Evolutionary conservation across 2,329 filamentous ascomycete species (phyloP).

Genomic region (Pseudogymnoascus sp.): DNA sequence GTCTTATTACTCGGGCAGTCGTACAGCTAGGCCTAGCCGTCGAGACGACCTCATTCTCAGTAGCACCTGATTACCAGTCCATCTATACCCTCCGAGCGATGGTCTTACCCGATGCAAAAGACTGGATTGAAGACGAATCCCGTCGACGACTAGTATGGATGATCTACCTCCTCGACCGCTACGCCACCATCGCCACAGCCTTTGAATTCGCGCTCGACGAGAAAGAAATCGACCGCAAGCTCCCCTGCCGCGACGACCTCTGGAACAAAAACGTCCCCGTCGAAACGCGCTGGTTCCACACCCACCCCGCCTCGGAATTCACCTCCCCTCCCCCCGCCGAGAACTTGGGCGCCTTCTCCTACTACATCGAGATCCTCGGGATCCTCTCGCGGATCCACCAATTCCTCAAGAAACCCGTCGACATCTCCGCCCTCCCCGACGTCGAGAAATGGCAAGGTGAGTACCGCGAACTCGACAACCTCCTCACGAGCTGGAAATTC

Average conservation of each 20-base stretch:
- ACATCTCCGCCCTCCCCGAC: slow-evolving; percentile 74
- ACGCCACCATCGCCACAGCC: slow-evolving; percentile 82
- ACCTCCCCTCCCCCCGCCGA: slow-evolving; percentile 58
- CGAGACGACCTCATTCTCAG: slow-evolving; percentile 69
- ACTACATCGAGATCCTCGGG: slow-evolving; percentile 82
- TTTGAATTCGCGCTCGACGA: slow-evolving; percentile 88
- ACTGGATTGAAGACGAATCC: slow-evolving; percentile 86
- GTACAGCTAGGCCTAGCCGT: slow-evolving; percentile 81
- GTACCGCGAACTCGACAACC: slow-evolving; percentile 76
- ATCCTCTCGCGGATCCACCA: slow-evolving; percentile 82
- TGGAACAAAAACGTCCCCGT: slow-evolving; percentile 78
- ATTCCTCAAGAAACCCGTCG: slow-evolving; percentile 81
- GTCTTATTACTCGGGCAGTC: slow-evolving; percentile 78
- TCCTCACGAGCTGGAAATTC: slow-evolving; percentile 75
- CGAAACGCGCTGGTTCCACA: slow-evolving; percentile 74
- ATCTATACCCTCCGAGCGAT: slow-evolving; percentile 85
- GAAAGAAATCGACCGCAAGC: slow-evolving; percentile 76
- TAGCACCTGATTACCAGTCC: slow-evolving; percentile 71
- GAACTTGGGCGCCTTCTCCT: slow-evolving; percentile 79
- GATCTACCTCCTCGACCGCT: slow-evolving; percentile 83
- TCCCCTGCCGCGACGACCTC: slow-evolving; percentile 81
- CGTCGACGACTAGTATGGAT: slow-evolving; percentile 85
- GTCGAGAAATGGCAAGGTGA: slow-evolving; percentile 85
- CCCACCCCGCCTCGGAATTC: slow-evolving; percentile 47
- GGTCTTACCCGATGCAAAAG: slow-evolving; percentile 71